A percentile compares a stretch with the other conserved stretches of the same genome.
These are phyloP conservation scores for Cercophora sp. DNA, from an alignment of 495 filamentous ascomycete species.

Conservation along the genomic window DNA sequence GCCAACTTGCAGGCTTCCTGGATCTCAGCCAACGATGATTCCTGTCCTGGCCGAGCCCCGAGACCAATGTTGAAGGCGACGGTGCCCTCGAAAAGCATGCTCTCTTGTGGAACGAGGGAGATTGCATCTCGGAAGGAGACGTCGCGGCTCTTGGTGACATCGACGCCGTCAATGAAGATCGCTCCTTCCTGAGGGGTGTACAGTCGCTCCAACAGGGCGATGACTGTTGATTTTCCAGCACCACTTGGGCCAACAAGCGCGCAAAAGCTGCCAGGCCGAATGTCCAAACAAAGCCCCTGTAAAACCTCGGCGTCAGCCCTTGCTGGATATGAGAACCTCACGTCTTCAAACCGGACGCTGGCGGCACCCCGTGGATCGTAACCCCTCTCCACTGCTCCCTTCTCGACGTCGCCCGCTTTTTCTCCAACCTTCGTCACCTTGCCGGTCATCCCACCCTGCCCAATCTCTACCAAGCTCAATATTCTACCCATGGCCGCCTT, in stretches of 20 bases:
- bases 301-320: conserved; percentile 52
- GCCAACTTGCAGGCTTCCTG: conserved; percentile 54
- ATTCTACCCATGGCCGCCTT: conserved; percentile 20
- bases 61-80: conserved; percentile 55
- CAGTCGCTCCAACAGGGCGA: conserved; percentile 61
- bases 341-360: conserved; percentile 50
- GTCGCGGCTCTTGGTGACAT: conserved; percentile 41
- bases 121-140: conserved; percentile 50
- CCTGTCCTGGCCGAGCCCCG: conserved; percentile 41
- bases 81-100: conserved; percentile 47
- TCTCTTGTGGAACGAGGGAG: conserved; percentile 61
- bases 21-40: conserved; percentile 47
- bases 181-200: conserved; percentile 54
- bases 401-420: too few relatives aligned
- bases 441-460: conserved; percentile 13
- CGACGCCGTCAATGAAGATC: conserved; percentile 50
- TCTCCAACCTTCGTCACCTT: too few relatives aligned
- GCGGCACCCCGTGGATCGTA: conserved; percentile 37
- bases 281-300: conserved; percentile 45
- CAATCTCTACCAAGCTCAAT: conserved; percentile 18
- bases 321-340: conserved; percentile 57
- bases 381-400: background rate
- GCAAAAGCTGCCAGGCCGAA: conserved; percentile 59
- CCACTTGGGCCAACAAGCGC: conserved; percentile 69
- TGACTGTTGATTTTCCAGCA: conserved; percentile 69